Evolutionary conservation across 2,329 filamentous ascomycete genomes (phyloP).

Genomic region (Phialophora tarda): DNA sequence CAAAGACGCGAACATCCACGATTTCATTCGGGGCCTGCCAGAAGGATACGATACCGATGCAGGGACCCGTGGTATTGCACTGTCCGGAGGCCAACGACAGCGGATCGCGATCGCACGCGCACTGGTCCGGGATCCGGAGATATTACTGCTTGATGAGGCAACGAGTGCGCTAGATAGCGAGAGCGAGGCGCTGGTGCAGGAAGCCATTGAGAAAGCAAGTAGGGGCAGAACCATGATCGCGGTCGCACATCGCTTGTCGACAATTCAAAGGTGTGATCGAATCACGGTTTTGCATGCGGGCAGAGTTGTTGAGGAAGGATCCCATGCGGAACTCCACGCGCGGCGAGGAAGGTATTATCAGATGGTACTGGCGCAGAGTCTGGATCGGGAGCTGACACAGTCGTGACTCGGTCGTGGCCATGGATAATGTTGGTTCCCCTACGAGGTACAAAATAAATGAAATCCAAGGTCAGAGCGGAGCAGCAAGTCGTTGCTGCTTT

Average conservation of each 20-base stretch:
- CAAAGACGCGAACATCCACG: constrained; percentile 60
- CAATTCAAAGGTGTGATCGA: constrained; percentile 76
- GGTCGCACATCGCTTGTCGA: constrained; percentile 76
- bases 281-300: constrained; percentile 80
- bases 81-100: constrained; percentile 65
- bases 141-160: constrained; percentile 73
- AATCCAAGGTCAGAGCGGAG: not conserved
- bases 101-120: constrained; percentile 62
- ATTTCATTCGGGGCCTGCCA: constrained; percentile 57
- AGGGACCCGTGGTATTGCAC: constrained; percentile 59
- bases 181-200: constrained; percentile 69
- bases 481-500: not conserved
- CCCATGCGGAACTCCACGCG: constrained; percentile 62
- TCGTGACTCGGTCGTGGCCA: not conserved
- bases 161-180: constrained; percentile 77
- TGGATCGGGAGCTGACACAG: not conserved
- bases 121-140: constrained; percentile 59
- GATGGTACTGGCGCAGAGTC: constrained; percentile 46
- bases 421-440: not conserved
- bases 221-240: constrained; percentile 70
- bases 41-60: constrained; percentile 59
- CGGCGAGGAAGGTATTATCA: constrained; percentile 57
- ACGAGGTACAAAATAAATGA: not conserved
- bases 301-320: constrained; percentile 61
- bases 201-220: constrained; percentile 67